phyloP scores from a whole-genome alignment of 1,284 basidiomycete species.

The Trichosporon ovoides region DNA sequence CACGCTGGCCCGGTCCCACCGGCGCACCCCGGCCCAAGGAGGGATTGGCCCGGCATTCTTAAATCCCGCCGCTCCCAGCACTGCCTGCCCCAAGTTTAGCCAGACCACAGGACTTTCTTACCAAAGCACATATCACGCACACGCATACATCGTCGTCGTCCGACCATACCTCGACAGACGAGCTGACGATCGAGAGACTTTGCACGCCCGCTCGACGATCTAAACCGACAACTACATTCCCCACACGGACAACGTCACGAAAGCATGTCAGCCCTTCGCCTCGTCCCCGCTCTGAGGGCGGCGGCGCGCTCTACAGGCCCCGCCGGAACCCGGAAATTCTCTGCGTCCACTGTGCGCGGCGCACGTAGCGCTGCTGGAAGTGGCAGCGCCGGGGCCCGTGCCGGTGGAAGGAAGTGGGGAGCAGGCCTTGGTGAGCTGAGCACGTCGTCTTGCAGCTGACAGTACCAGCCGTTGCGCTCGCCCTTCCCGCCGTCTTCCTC shows the following conservation, averaged over 20 bases:
- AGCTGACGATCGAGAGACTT: too few species aligned
- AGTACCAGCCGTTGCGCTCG: conserved; percentile 31
- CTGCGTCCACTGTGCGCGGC: not conserved
- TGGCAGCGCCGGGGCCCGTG: not conserved
- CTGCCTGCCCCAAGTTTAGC: not conserved
- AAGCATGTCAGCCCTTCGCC: not conserved
- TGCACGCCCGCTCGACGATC: not conserved
- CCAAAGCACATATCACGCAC: not conserved
- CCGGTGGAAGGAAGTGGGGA: not conserved
- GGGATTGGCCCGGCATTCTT: not conserved
- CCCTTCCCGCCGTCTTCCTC: conserved; percentile 40
- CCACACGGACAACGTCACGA: not conserved
- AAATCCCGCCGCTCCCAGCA: not conserved
- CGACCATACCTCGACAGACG: too few species aligned
- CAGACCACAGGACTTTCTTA: not conserved
- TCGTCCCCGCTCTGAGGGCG: not conserved
- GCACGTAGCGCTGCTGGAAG: not conserved
- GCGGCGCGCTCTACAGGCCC: not conserved
- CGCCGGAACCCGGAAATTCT: not conserved
- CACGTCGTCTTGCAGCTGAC: not conserved
- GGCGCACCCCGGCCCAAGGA: too few species aligned
- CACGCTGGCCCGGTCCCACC: not conserved
- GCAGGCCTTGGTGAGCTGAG: not conserved
- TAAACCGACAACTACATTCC: not conserved
- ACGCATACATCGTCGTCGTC: not conserved